Percentiles rank a stretch among this genome's conserved stretches.
These are phyloP conservation scores for Brassica incana DNA, from an alignment of 345 rosid species.

Conservation along the genomic window DNA sequence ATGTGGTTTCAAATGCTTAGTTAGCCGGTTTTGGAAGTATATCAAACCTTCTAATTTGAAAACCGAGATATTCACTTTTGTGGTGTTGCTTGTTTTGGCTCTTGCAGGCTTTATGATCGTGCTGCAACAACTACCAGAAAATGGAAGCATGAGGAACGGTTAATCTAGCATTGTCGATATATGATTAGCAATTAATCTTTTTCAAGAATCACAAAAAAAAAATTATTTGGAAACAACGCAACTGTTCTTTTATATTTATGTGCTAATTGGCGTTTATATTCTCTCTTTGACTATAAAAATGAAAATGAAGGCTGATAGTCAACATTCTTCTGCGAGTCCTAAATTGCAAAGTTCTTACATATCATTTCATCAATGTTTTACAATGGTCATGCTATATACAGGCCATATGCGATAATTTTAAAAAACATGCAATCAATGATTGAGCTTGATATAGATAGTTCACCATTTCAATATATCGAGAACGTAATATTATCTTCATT, in stretches of 20 bases:
- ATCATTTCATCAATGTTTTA: not conserved
- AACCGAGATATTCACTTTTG: constrained; percentile 45
- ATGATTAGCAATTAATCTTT: not conserved
- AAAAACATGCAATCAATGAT: not conserved
- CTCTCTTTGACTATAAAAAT: constrained; percentile 61
- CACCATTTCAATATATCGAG: too few species aligned
- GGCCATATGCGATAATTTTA: not conserved
- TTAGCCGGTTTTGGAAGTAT: not conserved
- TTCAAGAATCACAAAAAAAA: not conserved
- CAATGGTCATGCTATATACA: not conserved
- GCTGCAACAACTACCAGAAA: constrained; percentile 84
- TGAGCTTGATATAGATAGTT: not conserved
- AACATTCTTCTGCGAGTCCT: not conserved
- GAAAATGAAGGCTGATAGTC: not conserved
- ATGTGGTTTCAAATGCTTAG: constrained; percentile 3
- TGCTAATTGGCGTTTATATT: constrained; percentile 70
- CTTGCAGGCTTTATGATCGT: constrained; percentile 49
- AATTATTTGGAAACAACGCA: constrained; percentile 75
- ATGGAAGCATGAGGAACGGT: not conserved
- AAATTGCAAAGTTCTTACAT: not conserved
- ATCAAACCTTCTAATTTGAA: not conserved
- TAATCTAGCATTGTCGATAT: not conserved
- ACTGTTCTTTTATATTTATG: constrained; percentile 65
- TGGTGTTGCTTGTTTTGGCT: constrained; percentile 51
- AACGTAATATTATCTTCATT: too few species aligned